Percentiles rank a stretch among this genome's conserved stretches.
phyloP scores from a whole-genome alignment of 1,284 basidiomycete genomes.

The Sporisorium exsertum region DNA sequence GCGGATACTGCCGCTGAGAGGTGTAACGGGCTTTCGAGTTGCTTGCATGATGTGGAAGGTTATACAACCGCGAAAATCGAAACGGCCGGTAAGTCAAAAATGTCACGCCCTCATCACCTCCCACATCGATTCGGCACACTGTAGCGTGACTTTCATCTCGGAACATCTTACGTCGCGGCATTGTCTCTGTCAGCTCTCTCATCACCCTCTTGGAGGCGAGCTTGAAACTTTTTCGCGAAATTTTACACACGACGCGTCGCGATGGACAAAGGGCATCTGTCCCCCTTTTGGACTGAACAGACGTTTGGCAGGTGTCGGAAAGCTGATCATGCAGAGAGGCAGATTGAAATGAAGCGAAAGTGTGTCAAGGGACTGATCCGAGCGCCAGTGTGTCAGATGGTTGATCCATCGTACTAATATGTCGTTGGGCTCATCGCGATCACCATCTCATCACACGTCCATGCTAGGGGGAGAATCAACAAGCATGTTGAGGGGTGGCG shows the following conservation, averaged over 20 bases:
- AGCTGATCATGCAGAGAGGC: conserved; percentile 6
- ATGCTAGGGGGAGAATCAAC: background rate
- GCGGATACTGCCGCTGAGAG: no score
- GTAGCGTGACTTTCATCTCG: no score
- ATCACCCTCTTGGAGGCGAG: background rate
- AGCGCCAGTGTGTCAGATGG: background rate
- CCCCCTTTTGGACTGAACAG: background rate
- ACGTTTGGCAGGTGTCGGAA: conserved; percentile 3
- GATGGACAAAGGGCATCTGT: conserved; percentile 23
- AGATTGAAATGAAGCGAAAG: background rate
- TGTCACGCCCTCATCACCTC: no score
- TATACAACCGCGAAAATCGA: no score
- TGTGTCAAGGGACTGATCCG: background rate
- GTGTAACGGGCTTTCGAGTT: no score
- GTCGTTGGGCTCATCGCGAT: conserved; percentile 17
- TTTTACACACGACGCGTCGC: conserved; percentile 16
- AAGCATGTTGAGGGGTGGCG: background rate
- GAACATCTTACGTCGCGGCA: no score
- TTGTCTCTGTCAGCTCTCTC: background rate
- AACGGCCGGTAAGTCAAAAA: no score
- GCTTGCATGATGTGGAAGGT: no score
- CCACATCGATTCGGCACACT: no score
- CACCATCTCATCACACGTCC: background rate
- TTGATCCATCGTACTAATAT: background rate
- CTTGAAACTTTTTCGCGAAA: background rate